A percentile compares a stretch with the other conserved stretches of the same genome.
phyloP scores from a whole-genome alignment of 192 early-diverging fungal species.

The Haplosporangium gracile region DNA sequence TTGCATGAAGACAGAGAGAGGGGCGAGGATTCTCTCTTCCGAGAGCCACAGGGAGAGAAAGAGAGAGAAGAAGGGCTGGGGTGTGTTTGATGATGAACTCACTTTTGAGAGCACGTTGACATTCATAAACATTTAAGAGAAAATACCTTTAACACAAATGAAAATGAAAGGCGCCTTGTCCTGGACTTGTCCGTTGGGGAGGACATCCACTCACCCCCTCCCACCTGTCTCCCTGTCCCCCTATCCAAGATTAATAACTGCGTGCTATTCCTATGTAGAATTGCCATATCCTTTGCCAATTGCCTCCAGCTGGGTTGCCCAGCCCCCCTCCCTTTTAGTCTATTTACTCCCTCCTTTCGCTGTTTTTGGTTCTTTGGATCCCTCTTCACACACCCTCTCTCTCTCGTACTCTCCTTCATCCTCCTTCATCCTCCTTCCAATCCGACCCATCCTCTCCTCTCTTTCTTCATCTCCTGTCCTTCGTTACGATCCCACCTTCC shows the following conservation, averaged over 20 bases:
- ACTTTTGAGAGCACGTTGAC: neutral
- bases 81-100: slow-evolving; percentile 6
- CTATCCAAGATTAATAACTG: too few relatives aligned
- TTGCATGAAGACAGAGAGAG: neutral
- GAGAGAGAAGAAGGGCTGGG: neutral
- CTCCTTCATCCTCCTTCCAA: neutral
- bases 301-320: neutral
- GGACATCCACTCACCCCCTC: too few relatives aligned
- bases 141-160: too few relatives aligned
- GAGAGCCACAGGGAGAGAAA: neutral
- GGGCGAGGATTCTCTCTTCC: neutral
- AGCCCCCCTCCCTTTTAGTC: neutral
- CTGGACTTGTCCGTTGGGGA: too few relatives aligned
- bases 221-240: too few relatives aligned
- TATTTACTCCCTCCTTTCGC: neutral
- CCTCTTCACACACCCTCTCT: neutral
- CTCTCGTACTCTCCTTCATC: neutral
- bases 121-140: too few relatives aligned
- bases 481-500: slow-evolving; percentile 1
- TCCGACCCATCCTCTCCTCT: neutral
- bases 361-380: neutral
- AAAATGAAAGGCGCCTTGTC: too few relatives aligned
- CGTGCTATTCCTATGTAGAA: neutral
- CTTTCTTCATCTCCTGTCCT: neutral
- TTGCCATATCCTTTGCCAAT: neutral